These are phyloP conservation scores for Beta lomatogona DNA, from an alignment of 179 eudicot genomes.

Conservation along the genomic window DNA sequence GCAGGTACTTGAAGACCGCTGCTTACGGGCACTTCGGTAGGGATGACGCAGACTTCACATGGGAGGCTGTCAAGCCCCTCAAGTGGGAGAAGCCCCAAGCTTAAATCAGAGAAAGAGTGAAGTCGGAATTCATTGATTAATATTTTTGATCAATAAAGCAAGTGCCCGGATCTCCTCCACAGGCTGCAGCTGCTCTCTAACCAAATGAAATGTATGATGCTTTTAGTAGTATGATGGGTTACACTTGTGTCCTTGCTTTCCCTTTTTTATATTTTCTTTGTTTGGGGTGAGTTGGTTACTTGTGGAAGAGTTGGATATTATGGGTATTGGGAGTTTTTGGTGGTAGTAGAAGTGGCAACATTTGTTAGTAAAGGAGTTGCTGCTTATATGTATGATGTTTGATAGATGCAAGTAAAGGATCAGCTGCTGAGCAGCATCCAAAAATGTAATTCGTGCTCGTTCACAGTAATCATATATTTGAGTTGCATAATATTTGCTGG, in stretches of 20 bases:
- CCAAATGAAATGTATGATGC: constrained; percentile 10
- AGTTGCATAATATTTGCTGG: background rate
- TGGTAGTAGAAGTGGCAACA: constrained; percentile 26
- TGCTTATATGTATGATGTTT: constrained; percentile 18
- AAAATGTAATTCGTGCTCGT: constrained; percentile 24
- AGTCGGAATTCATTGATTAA: constrained; percentile 30
- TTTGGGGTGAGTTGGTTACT: constrained; percentile 6
- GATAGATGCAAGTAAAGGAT: constrained; percentile 13
- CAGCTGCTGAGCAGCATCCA: constrained; percentile 25
- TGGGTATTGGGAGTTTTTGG: constrained; percentile 13
- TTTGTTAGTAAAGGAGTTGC: constrained; percentile 26
- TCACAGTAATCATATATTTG: constrained; percentile 30
- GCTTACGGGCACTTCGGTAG: constrained; percentile 81
- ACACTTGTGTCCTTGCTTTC: constrained; percentile 1
- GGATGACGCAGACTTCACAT: constrained; percentile 73
- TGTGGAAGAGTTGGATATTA: constrained; percentile 7
- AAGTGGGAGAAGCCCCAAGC: constrained; percentile 71
- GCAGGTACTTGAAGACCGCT: constrained; percentile 58
- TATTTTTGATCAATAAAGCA: constrained; percentile 29
- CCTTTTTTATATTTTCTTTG: constrained; percentile 5
- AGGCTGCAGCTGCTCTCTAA: constrained; percentile 29
- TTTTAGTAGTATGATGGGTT: constrained; percentile 23
- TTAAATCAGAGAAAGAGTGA: constrained; percentile 2
- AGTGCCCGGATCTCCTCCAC: constrained; percentile 29
- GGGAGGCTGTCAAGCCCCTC: constrained; percentile 81